phyloP scores from a whole-genome alignment of 2,329 filamentous ascomycete genomes.

The Xylariaceae sp. region DNA sequence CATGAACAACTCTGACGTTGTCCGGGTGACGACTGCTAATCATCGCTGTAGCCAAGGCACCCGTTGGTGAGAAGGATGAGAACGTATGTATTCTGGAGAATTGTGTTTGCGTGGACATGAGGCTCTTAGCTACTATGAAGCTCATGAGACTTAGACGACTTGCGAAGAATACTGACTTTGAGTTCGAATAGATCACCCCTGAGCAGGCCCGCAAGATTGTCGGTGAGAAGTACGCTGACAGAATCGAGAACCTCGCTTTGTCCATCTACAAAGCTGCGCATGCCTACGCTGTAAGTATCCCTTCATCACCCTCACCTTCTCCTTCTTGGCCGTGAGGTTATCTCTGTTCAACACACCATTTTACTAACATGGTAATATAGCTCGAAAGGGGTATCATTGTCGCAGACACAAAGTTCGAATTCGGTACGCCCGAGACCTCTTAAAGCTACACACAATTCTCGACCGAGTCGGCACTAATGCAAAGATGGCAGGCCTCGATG shows the following conservation, averaged over 20 bases:
- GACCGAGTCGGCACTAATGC: slow-evolving; percentile 3
- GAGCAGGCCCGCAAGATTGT: slow-evolving; percentile 59
- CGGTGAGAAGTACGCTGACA: slow-evolving; percentile 57
- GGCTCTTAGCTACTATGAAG: background rate
- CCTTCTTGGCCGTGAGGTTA: background rate
- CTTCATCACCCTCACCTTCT: background rate
- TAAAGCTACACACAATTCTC: background rate
- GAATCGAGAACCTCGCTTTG: slow-evolving; percentile 61
- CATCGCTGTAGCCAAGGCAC: slow-evolving; percentile 64
- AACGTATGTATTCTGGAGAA: slow-evolving; percentile 43
- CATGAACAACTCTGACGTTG: background rate
- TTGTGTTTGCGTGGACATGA: background rate
- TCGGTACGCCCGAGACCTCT: slow-evolving; percentile 12
- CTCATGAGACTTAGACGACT: background rate
- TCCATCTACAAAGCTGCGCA: slow-evolving; percentile 58
- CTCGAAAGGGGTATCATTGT: slow-evolving; percentile 65
- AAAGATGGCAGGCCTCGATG: slow-evolving; percentile 42
- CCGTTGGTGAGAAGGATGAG: slow-evolving; percentile 71
- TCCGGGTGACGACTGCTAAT: slow-evolving; percentile 1
- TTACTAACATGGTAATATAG: slow-evolving; percentile 1
- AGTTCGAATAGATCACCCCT: slow-evolving; percentile 52
- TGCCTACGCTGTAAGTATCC: slow-evolving; percentile 50
- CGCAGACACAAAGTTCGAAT: slow-evolving; percentile 54
- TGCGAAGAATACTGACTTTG: background rate
- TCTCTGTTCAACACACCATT: background rate